Base-by-base conservation (phyloP, 179 eudicot genomes). In the Corrigiola litoralis region DNA sequence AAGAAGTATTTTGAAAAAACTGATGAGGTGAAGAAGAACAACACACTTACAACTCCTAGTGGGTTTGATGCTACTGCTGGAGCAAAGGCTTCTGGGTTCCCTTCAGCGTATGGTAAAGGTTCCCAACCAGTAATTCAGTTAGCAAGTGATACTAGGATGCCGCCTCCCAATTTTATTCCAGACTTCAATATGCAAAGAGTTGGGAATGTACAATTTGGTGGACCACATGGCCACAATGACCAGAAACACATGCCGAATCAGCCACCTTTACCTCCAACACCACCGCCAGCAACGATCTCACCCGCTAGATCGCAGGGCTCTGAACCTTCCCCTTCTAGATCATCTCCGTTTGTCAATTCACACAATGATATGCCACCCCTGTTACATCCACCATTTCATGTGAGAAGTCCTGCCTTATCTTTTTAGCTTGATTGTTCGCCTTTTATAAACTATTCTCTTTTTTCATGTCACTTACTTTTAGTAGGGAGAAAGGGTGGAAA, bases 181-280 rank as follows among this genome's bases (percentile, higher is more conserved):
- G 84, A 84, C 53, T 57, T 60, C 49, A 75, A 72, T 78, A 59
- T 34, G 21, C 92, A 70, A 20, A 87, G 76, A 69, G 44, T 45
- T 61, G 84, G 79, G 25, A 72, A 52, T 72, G 73, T 59, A 24
- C 61, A 77, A n/a, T 47, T 51, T 27, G 67, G 70, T 20, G 74
- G 78, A 46, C 65, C 80, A 7, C 82, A 69, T 59, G 82, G 72
- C 64, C 74, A 60, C 55, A 82, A 68, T 67, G 95, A 84, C 47
- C 84, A 77, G 31, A 92, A 87, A 51, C 83, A 68, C 75, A 67
- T 75, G 42, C 66, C 70, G 27, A 82, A 58, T 65, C 96, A 88
- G 66, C 99, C 99, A 14, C 99, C 99, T 21, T 80, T 95, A 64
- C 99, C 99, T 68, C 96, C 92, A 25, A 86, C 87, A 72, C 97